Percentiles rank a stretch among this genome's conserved stretches.
These are phyloP conservation scores for Hanseniaspora uvarum DNA, from an alignment of 1,139 yeast species.

Conservation along the genomic window DNA sequence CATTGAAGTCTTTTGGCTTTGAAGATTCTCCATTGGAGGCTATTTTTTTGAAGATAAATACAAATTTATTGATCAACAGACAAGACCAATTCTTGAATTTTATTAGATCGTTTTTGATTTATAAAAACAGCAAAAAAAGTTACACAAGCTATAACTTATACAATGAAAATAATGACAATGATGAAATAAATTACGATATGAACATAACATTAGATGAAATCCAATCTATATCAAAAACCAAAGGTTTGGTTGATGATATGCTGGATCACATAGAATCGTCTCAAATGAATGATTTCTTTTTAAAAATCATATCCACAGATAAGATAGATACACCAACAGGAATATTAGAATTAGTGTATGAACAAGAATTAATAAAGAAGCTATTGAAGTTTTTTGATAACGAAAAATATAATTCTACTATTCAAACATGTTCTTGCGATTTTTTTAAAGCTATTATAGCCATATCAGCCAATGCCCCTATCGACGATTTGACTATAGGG, in stretches of 20 bases:
- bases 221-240: slow-evolving; percentile 26
- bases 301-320: slow-evolving; percentile 54
- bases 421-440: slow-evolving; percentile 89
- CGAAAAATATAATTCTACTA: slow-evolving; percentile 41
- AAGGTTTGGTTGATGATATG: slow-evolving; percentile 43
- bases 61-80: slow-evolving; percentile 79
- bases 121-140: background rate
- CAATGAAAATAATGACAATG: background rate
- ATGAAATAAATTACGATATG: background rate
- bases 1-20: slow-evolving; percentile 48
- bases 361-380: slow-evolving; percentile 43
- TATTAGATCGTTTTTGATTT: slow-evolving; percentile 33
- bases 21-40: slow-evolving; percentile 42
- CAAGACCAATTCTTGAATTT: slow-evolving; percentile 44
- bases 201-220: slow-evolving; percentile 5
- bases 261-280: slow-evolving; percentile 47
- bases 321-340: slow-evolving; percentile 57
- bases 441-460: slow-evolving; percentile 86
- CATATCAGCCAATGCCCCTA: slow-evolving; percentile 68
- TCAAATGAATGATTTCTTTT: slow-evolving; percentile 61
- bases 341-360: slow-evolving; percentile 44
- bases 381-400: slow-evolving; percentile 44
- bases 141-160: slow-evolving; percentile 23
- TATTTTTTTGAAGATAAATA: slow-evolving; percentile 83
- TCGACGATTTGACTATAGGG: slow-evolving; percentile 74